Percentiles rank a stretch among this genome's conserved stretches.
Evolutionary conservation across 495 filamentous ascomycete genomes (phyloP).

Genomic region (Penicillium angulare): DNA sequence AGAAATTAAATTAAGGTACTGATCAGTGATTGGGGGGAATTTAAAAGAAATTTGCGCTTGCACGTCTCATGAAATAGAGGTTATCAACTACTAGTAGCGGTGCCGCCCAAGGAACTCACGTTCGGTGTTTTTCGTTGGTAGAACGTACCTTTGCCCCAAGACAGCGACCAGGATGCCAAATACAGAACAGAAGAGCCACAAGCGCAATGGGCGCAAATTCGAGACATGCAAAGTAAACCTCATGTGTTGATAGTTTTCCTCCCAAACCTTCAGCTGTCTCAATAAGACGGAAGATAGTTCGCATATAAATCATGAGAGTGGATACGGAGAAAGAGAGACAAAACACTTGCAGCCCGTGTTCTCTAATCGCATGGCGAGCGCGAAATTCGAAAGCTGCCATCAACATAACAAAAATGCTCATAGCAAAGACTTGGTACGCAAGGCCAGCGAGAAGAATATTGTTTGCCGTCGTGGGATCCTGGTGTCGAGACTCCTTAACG

Average conservation of each 20-base stretch:
- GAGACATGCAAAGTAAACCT: slow-evolving; percentile 51
- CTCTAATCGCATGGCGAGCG: slow-evolving; percentile 7
- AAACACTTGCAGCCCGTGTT: slow-evolving; percentile 5
- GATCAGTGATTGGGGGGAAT: too few species aligned
- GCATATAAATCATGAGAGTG: slow-evolving; percentile 49
- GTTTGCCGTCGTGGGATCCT: slow-evolving; percentile 46
- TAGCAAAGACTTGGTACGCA: slow-evolving; percentile 48
- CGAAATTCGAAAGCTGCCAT: slow-evolving; percentile 22
- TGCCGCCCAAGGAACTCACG: too few species aligned
- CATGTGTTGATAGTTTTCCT: slow-evolving; percentile 42
- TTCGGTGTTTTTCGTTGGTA: too few species aligned
- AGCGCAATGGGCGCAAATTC: slow-evolving; percentile 53
- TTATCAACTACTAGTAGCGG: too few species aligned
- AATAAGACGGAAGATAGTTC: slow-evolving; percentile 53
- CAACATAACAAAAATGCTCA: slow-evolving; percentile 47
- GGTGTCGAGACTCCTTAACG: slow-evolving; percentile 32
- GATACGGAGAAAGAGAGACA: slow-evolving; percentile 30
- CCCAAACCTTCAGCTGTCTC: slow-evolving; percentile 53
- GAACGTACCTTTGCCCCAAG: slow-evolving; percentile 8
- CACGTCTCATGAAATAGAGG: too few species aligned
- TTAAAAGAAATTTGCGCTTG: too few species aligned
- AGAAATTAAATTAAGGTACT: too few species aligned
- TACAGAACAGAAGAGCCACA: slow-evolving; percentile 38
- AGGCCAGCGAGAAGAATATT: slow-evolving; percentile 52
- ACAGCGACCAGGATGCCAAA: slow-evolving; percentile 46